Evolutionary conservation across 495 filamentous ascomycete species (phyloP).

Genomic region (Usnea hakonensis): DNA sequence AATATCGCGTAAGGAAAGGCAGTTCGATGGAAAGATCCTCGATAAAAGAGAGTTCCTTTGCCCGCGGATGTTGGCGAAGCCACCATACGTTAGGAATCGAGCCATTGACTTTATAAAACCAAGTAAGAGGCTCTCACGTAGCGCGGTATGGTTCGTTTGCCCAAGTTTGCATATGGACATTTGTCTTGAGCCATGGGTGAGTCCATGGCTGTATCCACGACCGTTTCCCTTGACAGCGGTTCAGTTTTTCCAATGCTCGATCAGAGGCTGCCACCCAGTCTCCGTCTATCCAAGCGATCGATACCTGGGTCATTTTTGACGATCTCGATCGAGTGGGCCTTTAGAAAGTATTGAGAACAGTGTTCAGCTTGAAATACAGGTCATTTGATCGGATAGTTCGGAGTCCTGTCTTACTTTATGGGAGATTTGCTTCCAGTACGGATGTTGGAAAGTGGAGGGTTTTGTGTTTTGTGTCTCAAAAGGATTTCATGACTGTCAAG

Average conservation of each 20-base stretch:
- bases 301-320: not conserved
- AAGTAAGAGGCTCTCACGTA: not conserved
- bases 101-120: not conserved
- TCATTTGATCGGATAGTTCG: too few species aligned
- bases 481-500: too few species aligned
- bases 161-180: not conserved
- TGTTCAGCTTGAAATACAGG: too few species aligned
- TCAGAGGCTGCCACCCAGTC: not conserved
- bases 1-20: not conserved
- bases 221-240: not conserved
- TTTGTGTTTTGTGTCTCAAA: too few species aligned
- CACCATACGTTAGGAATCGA: not conserved
- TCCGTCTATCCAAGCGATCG: not conserved
- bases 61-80: not conserved
- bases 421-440: too few species aligned
- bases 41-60: too few species aligned
- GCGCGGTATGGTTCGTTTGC: not conserved
- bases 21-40: not conserved
- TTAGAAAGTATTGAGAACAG: too few species aligned
- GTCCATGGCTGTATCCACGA: too few species aligned
- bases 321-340: too few species aligned
- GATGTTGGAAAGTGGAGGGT: too few species aligned
- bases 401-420: too few species aligned
- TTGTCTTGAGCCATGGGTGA: not conserved
- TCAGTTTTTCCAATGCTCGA: not conserved